phyloP scores from a whole-genome alignment of 371 early-diverging fungal species.

The Rhizopus microsporus region DNA sequence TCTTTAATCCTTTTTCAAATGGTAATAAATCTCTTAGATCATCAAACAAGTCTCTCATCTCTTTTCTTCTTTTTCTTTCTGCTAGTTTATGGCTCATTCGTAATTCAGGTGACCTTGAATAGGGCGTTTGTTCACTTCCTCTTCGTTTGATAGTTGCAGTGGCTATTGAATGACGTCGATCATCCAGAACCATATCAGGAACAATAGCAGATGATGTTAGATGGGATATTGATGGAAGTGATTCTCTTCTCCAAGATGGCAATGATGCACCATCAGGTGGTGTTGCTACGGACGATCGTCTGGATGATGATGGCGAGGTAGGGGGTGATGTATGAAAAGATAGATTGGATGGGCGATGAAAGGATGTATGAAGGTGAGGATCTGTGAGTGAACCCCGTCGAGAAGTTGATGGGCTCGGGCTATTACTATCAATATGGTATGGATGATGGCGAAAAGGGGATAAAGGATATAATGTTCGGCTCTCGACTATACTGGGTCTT shows the following conservation, averaged over 20 bases:
- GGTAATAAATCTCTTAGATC: slow-evolving; percentile 67
- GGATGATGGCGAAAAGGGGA: slow-evolving; percentile 20
- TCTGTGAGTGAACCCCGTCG: slow-evolving; percentile 39
- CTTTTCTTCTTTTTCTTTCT: slow-evolving; percentile 74
- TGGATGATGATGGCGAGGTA: slow-evolving; percentile 33
- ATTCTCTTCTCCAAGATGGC: slow-evolving; percentile 37
- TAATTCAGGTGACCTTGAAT: slow-evolving; percentile 61
- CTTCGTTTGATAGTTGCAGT: background rate
- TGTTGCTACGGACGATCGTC: slow-evolving; percentile 26
- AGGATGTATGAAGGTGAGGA: slow-evolving; percentile 28
- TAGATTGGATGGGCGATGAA: slow-evolving; percentile 13
- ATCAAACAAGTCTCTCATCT: slow-evolving; percentile 85
- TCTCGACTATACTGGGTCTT: slow-evolving; percentile 5
- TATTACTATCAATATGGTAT: slow-evolving; percentile 14
- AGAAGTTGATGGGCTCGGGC: slow-evolving; percentile 27
- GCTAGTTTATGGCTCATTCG: slow-evolving; percentile 75
- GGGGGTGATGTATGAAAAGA: slow-evolving; percentile 27
- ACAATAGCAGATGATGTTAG: slow-evolving; percentile 28
- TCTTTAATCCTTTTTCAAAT: slow-evolving; percentile 63
- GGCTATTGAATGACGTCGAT: slow-evolving; percentile 23
- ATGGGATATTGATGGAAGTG: slow-evolving; percentile 42
- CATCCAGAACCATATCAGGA: slow-evolving; percentile 7
- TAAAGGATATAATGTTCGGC: slow-evolving; percentile 27
- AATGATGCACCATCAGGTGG: slow-evolving; percentile 3
- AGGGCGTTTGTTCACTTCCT: slow-evolving; percentile 44